These are phyloP conservation scores for Apiotrichum akiyoshidainum DNA, from an alignment of 1,284 basidiomycete species.

Conservation along the genomic window DNA sequence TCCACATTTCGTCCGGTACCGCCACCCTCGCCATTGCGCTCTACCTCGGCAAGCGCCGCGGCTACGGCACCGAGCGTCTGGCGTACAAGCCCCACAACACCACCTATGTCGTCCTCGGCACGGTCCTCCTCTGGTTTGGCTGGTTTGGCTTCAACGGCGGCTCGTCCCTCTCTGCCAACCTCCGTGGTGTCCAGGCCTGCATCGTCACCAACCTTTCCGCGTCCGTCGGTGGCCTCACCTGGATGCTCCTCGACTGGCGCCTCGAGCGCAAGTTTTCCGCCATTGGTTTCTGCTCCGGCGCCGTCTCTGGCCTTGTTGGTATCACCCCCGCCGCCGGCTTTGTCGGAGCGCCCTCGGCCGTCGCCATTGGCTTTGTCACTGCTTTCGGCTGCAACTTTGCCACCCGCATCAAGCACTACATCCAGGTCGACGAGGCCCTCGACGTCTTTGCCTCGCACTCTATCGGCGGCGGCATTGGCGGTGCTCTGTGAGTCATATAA, in stretches of 20 bases:
- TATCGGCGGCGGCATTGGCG: constrained; percentile 80
- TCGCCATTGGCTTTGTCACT: constrained; percentile 79
- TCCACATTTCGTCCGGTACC: constrained; percentile 86
- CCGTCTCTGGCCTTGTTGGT: constrained; percentile 74
- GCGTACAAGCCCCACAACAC: constrained; percentile 81
- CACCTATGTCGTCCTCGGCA: constrained; percentile 85
- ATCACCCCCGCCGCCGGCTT: constrained; percentile 90
- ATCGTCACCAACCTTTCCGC: constrained; percentile 90
- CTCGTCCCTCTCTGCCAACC: constrained; percentile 64
- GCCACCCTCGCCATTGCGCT: constrained; percentile 87
- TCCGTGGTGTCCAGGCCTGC: constrained; percentile 82
- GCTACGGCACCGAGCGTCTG: constrained; percentile 86
- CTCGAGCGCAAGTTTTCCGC: constrained; percentile 89
- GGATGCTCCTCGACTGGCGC: constrained; percentile 93
- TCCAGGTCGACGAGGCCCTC: constrained; percentile 65
- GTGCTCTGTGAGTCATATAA: constrained; percentile 18
- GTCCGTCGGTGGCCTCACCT: constrained; percentile 80
- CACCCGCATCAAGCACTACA: constrained; percentile 74
- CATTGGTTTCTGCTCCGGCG: constrained; percentile 95
- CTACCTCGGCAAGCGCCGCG: constrained; percentile 82
- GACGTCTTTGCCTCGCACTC: constrained; percentile 83
- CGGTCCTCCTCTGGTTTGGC: constrained; percentile 95
- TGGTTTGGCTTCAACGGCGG: constrained; percentile 96
- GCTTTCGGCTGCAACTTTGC: constrained; percentile 88
- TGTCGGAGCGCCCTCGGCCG: constrained; percentile 75